Percentiles rank a stretch among this genome's conserved stretches.
phyloP scores from a whole-genome alignment of 257 asterid species.

The Knoxia roxburghii region DNA sequence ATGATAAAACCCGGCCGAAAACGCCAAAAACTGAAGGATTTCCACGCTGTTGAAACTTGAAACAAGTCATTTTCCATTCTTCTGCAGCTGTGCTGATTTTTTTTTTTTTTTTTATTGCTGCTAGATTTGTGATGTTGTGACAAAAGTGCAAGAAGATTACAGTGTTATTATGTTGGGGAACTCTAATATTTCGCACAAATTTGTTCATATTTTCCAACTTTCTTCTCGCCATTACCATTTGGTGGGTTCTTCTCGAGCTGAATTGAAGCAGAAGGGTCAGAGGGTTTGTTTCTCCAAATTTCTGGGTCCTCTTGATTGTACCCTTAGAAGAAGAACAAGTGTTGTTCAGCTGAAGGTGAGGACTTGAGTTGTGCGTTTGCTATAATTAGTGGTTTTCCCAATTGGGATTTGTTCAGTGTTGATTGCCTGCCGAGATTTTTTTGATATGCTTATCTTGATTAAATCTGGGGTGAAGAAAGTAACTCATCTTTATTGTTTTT shows the following conservation, averaged over 20 bases:
- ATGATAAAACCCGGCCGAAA: too few species aligned
- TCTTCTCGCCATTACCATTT: background rate
- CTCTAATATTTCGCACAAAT: constrained; percentile 17
- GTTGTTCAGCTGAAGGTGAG: constrained; percentile 8
- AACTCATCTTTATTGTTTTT: too few species aligned
- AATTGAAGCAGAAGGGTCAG: background rate
- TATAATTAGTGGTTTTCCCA: background rate
- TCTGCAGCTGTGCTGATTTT: too few species aligned
- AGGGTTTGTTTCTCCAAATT: background rate
- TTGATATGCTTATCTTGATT: background rate
- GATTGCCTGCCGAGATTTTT: background rate
- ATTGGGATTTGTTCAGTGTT: background rate
- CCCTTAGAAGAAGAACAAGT: background rate
- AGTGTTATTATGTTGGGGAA: constrained; percentile 22
- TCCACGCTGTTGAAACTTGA: too few species aligned
- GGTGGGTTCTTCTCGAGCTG: background rate
- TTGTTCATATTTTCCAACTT: constrained; percentile 3
- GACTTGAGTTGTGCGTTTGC: too few species aligned
- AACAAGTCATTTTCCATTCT: too few species aligned
- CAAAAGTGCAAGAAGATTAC: constrained; percentile 8
- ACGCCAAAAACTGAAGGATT: too few species aligned
- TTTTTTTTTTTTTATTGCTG: background rate
- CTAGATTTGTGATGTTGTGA: constrained; percentile 4
- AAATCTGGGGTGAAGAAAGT: too few species aligned
- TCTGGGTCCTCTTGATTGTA: constrained; percentile 2